phyloP scores from a whole-genome alignment of 108 stramenopile species.

The Skeletonema menzelii region DNA sequence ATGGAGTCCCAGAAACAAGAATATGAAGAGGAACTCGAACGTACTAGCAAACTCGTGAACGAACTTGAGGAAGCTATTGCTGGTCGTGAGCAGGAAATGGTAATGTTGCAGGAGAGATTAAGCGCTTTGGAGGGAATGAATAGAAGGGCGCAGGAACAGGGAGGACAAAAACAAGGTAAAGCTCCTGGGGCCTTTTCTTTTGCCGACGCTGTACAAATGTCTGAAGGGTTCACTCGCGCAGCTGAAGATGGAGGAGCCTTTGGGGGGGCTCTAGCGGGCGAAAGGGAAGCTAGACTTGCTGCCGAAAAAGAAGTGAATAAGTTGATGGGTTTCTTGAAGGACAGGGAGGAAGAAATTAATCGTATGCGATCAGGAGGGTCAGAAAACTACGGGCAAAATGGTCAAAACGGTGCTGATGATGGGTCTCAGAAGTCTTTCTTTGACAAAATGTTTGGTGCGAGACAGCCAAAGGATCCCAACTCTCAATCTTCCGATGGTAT shows the following conservation, averaged over 20 bases:
- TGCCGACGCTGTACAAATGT: constrained; percentile 13
- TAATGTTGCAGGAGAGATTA: constrained; percentile 23
- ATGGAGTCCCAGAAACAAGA: constrained; percentile 42
- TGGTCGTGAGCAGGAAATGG: constrained; percentile 33
- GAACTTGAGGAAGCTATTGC: constrained; percentile 40
- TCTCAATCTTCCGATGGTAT: background rate
- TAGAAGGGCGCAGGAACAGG: constrained; percentile 20
- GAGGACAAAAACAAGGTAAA: constrained; percentile 7
- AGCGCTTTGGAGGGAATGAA: constrained; percentile 26
- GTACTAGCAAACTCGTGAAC: constrained; percentile 22
- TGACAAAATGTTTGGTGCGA: constrained; percentile 1
- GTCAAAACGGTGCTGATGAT: background rate
- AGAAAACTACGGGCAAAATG: background rate
- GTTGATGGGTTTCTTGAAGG: constrained; percentile 16
- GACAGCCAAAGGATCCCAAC: background rate
- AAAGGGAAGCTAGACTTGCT: constrained; percentile 5
- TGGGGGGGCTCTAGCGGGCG: background rate
- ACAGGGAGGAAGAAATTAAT: constrained; percentile 11
- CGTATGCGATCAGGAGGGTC: constrained; percentile 2
- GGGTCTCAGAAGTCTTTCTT: constrained; percentile 13
- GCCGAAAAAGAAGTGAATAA: constrained; percentile 9
- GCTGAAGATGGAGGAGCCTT: background rate
- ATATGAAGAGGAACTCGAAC: constrained; percentile 39
- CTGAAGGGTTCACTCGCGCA: constrained; percentile 6
- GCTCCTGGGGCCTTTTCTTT: constrained; percentile 2